A percentile compares a stretch with the other conserved stretches of the same genome.
phyloP scores from a whole-genome alignment of 1,284 basidiomycete species.

The Leccinum pachyderme region DNA sequence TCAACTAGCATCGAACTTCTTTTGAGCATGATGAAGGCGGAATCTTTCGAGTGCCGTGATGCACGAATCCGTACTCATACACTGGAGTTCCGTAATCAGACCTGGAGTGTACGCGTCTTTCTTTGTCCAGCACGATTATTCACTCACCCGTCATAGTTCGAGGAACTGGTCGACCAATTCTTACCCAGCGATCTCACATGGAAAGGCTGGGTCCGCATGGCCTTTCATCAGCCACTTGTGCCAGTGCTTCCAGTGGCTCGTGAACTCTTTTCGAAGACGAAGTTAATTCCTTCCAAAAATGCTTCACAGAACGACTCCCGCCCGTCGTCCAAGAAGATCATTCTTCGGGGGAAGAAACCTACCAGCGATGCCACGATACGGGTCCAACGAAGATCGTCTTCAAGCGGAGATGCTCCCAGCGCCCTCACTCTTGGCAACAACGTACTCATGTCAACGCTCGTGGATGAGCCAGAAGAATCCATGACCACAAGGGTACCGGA shows the following conservation, averaged over 20 bases:
- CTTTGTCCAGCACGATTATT: constrained; percentile 1
- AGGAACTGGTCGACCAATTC: constrained; percentile 80
- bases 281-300: constrained; percentile 56
- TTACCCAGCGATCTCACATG: constrained; percentile 73
- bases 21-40: constrained; percentile 68
- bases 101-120: constrained; percentile 68
- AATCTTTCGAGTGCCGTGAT: constrained; percentile 71
- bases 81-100: constrained; percentile 84
- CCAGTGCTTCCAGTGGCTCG: constrained; percentile 74
- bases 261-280: constrained; percentile 72
- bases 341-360: constrained; percentile 22
- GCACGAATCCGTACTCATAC: constrained; percentile 71
- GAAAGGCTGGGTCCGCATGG: constrained; percentile 81
- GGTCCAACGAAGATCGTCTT: constrained; percentile 22
- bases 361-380: constrained; percentile 11
- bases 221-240: constrained; percentile 70
- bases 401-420: constrained; percentile 12
- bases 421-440: neutral
- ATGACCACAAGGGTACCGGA: constrained; percentile 5
- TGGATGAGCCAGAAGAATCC: constrained; percentile 28
- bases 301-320: constrained; percentile 33
- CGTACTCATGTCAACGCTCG: constrained; percentile 15
- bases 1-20: constrained; percentile 57
- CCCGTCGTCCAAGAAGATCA: constrained; percentile 23
- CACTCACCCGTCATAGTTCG: constrained; percentile 49